phyloP scores from a whole-genome alignment of 352 stramenopile species.

The Phytophthora capsici region DNA sequence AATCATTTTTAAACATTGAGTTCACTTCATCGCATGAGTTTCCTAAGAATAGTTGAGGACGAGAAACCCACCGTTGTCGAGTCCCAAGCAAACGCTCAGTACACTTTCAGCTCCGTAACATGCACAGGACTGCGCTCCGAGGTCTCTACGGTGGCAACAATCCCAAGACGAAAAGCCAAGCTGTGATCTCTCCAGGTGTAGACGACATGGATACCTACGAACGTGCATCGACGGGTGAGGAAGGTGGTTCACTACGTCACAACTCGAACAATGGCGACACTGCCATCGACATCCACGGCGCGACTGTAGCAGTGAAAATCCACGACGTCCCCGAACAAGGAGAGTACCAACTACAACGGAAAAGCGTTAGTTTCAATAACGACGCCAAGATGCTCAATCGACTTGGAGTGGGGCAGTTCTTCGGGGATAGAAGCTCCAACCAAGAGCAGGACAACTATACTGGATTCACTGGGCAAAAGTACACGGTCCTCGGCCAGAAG shows the following conservation, averaged over 20 bases:
- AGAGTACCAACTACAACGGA: conserved; percentile 37
- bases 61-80: conserved; percentile 16
- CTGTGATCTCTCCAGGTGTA: conserved; percentile 58
- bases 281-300: conserved; percentile 9
- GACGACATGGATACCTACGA: conserved; percentile 40
- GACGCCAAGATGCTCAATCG: conserved; percentile 26
- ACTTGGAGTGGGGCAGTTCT: conserved; percentile 34
- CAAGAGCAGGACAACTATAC: conserved; percentile 37
- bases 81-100: not conserved
- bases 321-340: conserved; percentile 29
- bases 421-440: conserved; percentile 40
- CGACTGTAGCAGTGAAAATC: conserved; percentile 37
- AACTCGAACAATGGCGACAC: conserved; percentile 17
- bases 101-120: conserved; percentile 14
- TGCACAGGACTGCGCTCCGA: conserved; percentile 49
- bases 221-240: conserved; percentile 25
- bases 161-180: conserved; percentile 53
- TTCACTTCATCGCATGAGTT: conserved; percentile 12
- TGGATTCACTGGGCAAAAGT: conserved; percentile 36
- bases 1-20: not conserved
- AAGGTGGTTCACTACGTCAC: conserved; percentile 21
- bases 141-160: conserved; percentile 46
- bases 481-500: conserved; percentile 67
- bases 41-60: conserved; percentile 30
- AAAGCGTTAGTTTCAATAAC: conserved; percentile 18